These are phyloP conservation scores for Diddensiella caesifluorescens DNA, from an alignment of 805 yeast genomes.

Conservation along the genomic window DNA sequence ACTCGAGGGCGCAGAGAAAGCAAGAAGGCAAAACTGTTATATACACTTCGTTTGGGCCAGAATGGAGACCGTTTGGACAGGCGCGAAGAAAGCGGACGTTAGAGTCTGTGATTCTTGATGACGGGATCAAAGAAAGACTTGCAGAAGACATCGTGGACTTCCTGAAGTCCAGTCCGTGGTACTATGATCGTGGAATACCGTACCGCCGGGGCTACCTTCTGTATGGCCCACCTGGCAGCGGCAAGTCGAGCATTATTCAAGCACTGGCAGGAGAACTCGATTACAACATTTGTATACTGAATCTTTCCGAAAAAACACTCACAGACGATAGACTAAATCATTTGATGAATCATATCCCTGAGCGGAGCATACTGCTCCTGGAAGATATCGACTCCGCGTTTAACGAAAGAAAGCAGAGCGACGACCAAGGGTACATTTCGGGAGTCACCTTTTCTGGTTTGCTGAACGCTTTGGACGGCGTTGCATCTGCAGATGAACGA, in stretches of 20 bases:
- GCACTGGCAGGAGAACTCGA: constrained; percentile 96
- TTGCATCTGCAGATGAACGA: constrained; percentile 94
- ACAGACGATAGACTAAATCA: constrained; percentile 95
- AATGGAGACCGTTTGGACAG: constrained; percentile 97
- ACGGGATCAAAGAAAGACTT: constrained; percentile 62
- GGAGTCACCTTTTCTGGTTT: constrained; percentile 96
- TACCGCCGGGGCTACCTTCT: constrained; percentile 90
- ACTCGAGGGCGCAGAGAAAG: constrained; percentile 68
- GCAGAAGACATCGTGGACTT: constrained; percentile 75
- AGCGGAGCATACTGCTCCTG: constrained; percentile 71
- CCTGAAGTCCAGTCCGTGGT: constrained; percentile 79
- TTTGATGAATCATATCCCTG: constrained; percentile 93
- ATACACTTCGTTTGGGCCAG: constrained; percentile 95
- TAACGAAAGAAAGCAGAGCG: constrained; percentile 67
- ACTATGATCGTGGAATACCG: constrained; percentile 94
- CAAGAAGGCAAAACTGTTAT: constrained; percentile 93
- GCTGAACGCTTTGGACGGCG: constrained; percentile 92
- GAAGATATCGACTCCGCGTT: constrained; percentile 98
- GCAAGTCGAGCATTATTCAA: constrained; percentile 92
- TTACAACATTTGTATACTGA: constrained; percentile 89
- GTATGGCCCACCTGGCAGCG: constrained; percentile 97
- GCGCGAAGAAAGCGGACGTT: constrained; percentile 82
- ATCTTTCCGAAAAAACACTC: constrained; percentile 81
- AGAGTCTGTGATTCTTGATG: constrained; percentile 81
- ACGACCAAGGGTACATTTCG: constrained; percentile 70